phyloP scores from a whole-genome alignment of 495 filamentous ascomycete species.

The Clohesyomyces aquaticus region DNA sequence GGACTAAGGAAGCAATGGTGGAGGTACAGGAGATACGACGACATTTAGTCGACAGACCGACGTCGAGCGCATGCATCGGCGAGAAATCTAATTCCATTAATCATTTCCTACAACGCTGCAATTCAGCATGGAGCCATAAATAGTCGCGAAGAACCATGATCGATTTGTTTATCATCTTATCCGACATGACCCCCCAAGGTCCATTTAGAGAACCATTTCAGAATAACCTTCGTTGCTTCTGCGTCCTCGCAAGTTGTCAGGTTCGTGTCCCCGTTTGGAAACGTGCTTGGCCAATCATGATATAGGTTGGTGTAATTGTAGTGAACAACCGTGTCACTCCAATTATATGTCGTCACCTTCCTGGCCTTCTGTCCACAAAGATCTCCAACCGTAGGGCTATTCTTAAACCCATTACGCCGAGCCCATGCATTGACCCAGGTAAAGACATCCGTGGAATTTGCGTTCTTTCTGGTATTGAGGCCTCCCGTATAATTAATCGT shows the following conservation, averaged over 20 bases:
- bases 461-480: constrained; percentile 7
- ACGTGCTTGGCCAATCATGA: constrained; percentile 36
- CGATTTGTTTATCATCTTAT: too few relatives aligned
- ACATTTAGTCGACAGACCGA: too few relatives aligned
- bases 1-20: too few relatives aligned
- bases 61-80: too few relatives aligned
- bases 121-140: neutral
- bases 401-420: constrained; percentile 14
- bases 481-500: constrained; percentile 32
- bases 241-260: constrained; percentile 29
- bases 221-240: constrained; percentile 25
- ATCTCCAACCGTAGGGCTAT: neutral
- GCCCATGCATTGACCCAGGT: constrained; percentile 31
- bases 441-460: constrained; percentile 9
- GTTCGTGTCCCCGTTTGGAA: constrained; percentile 23
- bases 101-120: too few relatives aligned
- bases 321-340: constrained; percentile 28
- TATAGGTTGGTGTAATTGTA: constrained; percentile 23
- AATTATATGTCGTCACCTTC: constrained; percentile 20
- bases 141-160: neutral
- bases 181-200: constrained; percentile 4
- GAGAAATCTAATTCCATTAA: too few relatives aligned
- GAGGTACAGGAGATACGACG: too few relatives aligned
- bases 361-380: constrained; percentile 9
- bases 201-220: constrained; percentile 34